Base-by-base conservation (phyloP, 202 grass and related monocot genomes). In the Dendrocalamus latiflorus region DNA sequence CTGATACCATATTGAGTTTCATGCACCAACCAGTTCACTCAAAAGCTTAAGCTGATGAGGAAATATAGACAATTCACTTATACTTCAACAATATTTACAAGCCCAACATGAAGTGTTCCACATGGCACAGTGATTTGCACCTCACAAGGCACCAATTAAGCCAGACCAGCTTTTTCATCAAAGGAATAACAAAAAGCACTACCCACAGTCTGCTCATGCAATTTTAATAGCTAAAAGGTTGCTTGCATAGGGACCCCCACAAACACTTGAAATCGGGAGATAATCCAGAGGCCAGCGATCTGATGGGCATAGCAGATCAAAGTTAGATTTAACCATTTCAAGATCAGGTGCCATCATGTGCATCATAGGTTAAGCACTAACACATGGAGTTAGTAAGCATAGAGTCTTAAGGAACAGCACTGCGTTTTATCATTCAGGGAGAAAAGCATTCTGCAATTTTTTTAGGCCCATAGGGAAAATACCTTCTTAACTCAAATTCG, bases 111-210 rank as follows among this genome's bases (percentile, higher is more conserved):
- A 22, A 8, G 33, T 22, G 37, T 49, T 8, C 9, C 41, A 78
- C 28, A 42, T 50, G 34, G 21, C 8, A 55, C 61, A 70, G 5
- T 89, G 25, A 77, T 89, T 76, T 81, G 51, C 72, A 71, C 56
- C 65, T 54, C 76, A 47, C 69, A 72, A 37, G 36, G 26, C 61
- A 72, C 75, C 79, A 76, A 83, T 73, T 78, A 45, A 74, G 15
- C 22, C 10, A 76, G 76, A 6, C 37, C 48, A 81, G 11, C 72
- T 82, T 78, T 91, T 83, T 42, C 4, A 68, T 18, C 21, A 51
- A 78, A 85, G 85, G 34, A 75, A 76, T 76, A 41, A 8, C 20
- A 75, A 8, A 70, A 75, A 13, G 13, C 41, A 61, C 33, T 30
- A 33, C 13, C 30, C 58, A 30, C 12, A 61, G 13, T 61, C 25